Evolutionary conservation across 805 yeast genomes (phyloP).

Genomic region (Diddensiella santjacobensis): DNA sequence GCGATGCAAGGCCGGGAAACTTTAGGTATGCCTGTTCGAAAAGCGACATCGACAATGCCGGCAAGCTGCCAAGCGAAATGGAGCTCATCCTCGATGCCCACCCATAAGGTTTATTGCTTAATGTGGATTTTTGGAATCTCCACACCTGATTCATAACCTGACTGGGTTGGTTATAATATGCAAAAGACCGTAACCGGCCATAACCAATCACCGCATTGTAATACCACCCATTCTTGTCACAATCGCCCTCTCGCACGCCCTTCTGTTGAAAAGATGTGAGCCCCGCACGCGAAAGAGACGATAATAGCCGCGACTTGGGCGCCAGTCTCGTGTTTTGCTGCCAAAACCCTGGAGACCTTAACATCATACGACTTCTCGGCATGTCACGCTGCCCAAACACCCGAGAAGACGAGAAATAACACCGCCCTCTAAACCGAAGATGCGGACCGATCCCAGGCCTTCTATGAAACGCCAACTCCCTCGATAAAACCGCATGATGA

Average conservation of each 20-base stretch:
- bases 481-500: background rate
- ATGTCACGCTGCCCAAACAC: background rate
- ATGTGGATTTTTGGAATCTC: background rate
- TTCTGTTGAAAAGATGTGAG: background rate
- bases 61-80: background rate
- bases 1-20: background rate
- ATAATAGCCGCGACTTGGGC: background rate
- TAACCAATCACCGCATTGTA: background rate
- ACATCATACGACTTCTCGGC: background rate
- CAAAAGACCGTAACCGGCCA: slow-evolving; percentile 1
- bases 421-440: background rate
- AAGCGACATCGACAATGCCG: background rate
- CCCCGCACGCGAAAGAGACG: background rate
- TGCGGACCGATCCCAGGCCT: background rate
- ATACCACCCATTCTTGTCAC: background rate
- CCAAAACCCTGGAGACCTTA: slow-evolving; percentile 2
- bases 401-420: background rate
- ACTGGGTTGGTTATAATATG: background rate
- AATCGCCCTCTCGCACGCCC: background rate
- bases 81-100: slow-evolving; percentile 1
- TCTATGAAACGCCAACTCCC: background rate
- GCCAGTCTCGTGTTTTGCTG: background rate
- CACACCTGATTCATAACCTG: background rate
- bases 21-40: background rate
- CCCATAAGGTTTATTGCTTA: background rate